A percentile compares a stretch with the other conserved stretches of the same genome.
phyloP scores from a whole-genome alignment of 2,329 filamentous ascomycete genomes.

The Clonostachys rhizophaga region DNA sequence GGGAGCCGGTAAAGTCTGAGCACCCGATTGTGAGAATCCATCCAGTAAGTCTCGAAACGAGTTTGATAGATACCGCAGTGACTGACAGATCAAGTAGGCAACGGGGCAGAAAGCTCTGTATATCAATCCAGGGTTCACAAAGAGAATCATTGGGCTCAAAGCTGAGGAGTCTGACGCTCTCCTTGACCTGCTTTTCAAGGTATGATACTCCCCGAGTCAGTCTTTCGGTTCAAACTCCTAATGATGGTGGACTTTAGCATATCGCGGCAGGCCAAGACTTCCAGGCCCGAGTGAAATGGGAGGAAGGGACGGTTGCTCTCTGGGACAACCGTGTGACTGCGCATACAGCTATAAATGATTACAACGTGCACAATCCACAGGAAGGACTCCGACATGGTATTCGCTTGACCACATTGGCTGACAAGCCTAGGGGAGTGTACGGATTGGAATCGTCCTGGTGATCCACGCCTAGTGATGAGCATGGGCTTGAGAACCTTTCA shows the following conservation, averaged over 20 bases:
- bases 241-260: constrained; percentile 31
- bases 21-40: constrained; percentile 75
- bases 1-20: constrained; percentile 64
- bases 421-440: constrained; percentile 45
- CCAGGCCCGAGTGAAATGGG: constrained; percentile 69
- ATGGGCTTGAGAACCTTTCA: too few relatives aligned
- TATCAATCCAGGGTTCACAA: constrained; percentile 68
- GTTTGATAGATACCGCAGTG: constrained; percentile 25
- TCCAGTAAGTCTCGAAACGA: constrained; percentile 32
- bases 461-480: too few relatives aligned
- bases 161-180: constrained; percentile 65
- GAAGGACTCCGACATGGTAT: constrained; percentile 55
- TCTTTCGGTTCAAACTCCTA: constrained; percentile 30
- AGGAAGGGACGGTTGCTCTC: constrained; percentile 57
- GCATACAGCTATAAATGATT: constrained; percentile 72
- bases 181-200: constrained; percentile 60
- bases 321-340: constrained; percentile 75
- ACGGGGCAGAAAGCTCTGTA: constrained; percentile 73
- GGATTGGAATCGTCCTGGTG: too few relatives aligned
- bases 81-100: constrained; percentile 23
- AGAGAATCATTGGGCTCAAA: constrained; percentile 64
- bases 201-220: constrained; percentile 47
- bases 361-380: constrained; percentile 55
- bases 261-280: constrained; percentile 65
- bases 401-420: constrained; percentile 64